Conservation (phyloP, 1,284 basidiomycete species). For the Tranzscheliella williamsii region DNA sequence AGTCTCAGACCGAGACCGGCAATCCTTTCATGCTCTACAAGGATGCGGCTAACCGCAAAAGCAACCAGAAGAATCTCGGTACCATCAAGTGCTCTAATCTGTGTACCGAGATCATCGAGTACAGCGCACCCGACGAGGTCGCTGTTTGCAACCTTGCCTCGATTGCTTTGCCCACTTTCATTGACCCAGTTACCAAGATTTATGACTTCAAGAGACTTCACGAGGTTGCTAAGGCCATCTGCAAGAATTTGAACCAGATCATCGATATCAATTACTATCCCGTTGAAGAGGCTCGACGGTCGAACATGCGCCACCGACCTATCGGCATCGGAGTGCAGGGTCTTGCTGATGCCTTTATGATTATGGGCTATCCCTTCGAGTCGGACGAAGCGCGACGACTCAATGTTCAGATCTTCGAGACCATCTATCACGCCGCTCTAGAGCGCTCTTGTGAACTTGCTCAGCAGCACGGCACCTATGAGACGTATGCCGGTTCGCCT, state of each 20-base stretch:
- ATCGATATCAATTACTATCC: conserved; percentile 94
- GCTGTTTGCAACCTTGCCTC: conserved; percentile 99
- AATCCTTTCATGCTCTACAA: conserved; percentile 99
- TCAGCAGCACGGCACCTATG: conserved; percentile 78
- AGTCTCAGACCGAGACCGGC: conserved; percentile 97
- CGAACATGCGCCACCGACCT: conserved; percentile 96
- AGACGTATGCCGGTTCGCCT: conserved; percentile 89
- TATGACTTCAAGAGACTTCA: conserved; percentile 94
- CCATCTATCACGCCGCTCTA: conserved; percentile 93
- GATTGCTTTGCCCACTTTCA: conserved; percentile 78
- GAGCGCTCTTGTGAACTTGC: conserved; percentile 93
- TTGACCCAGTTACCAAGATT: conserved; percentile 54
- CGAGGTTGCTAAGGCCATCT: conserved; percentile 76
- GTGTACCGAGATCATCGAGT: conserved; percentile 99
- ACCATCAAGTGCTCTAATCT: conserved; percentile 99
- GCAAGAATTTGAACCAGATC: conserved; percentile 83
- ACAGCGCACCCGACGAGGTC: conserved; percentile 94
- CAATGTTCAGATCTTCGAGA: conserved; percentile 97
- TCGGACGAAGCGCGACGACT: conserved; percentile 82
- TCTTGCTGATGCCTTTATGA: conserved; percentile 98
- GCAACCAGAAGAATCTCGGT: conserved; percentile 95
- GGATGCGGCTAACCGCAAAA: conserved; percentile 63
- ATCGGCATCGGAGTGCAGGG: conserved; percentile 98
- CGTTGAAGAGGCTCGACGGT: conserved; percentile 82
- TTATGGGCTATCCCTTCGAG: conserved; percentile 92